Percentiles rank a stretch among this genome's conserved stretches.
Evolutionary conservation across 2,329 filamentous ascomycete genomes (phyloP).

Genomic region (Pseudogymnoascus sp.): DNA sequence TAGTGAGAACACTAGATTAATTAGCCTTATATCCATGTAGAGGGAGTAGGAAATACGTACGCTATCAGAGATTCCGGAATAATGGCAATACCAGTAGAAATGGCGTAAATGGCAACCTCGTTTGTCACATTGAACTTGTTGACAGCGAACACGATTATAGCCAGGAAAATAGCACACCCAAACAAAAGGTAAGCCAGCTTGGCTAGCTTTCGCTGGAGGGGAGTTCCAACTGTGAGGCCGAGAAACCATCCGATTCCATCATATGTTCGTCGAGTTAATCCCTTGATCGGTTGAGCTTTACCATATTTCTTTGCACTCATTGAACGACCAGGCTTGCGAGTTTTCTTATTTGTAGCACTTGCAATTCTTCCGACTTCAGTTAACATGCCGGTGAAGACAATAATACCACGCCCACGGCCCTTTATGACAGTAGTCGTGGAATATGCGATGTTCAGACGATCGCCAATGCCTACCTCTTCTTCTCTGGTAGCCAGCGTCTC

Average conservation of each 20-base stretch:
- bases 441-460: constrained; percentile 50
- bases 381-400: constrained; percentile 47
- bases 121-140: constrained; percentile 45
- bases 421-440: constrained; percentile 49
- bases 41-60: constrained; percentile 17
- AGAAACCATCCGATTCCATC: constrained; percentile 49
- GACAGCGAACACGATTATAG: constrained; percentile 34
- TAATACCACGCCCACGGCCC: constrained; percentile 48
- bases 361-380: constrained; percentile 54
- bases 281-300: constrained; percentile 41
- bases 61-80: constrained; percentile 53
- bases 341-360: constrained; percentile 41
- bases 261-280: constrained; percentile 39
- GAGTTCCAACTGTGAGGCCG: constrained; percentile 56
- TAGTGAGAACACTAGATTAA: constrained; percentile 47
- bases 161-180: constrained; percentile 43
- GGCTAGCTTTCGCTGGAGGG: constrained; percentile 58
- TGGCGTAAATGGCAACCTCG: constrained; percentile 51
- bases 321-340: constrained; percentile 45
- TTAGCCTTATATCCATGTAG: constrained; percentile 14
- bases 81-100: constrained; percentile 43
- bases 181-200: constrained; percentile 60
- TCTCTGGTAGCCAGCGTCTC: constrained; percentile 34
- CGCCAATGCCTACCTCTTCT: constrained; percentile 40
- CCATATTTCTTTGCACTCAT: constrained; percentile 41